Base-by-base conservation (phyloP, 2,329 filamentous ascomycete species). In the Myriosclerotinia duriaeana region DNA sequence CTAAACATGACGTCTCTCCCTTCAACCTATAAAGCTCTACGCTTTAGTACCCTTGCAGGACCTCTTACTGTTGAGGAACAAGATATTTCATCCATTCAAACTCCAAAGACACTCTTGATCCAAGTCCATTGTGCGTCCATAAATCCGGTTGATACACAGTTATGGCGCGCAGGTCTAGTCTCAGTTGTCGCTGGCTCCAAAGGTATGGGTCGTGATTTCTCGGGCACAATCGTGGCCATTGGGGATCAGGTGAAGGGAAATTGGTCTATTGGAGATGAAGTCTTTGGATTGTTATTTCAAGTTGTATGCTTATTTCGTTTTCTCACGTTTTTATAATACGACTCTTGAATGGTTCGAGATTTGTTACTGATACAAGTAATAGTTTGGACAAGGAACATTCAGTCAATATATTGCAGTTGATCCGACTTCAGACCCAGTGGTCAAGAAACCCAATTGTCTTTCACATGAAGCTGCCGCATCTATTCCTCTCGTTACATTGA, bases 391-490 rank as follows among this genome's bases (percentile, higher is more conserved):
- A 69, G 71, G 73, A n/a, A 75, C 72, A 5, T 75, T 75, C 61
- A 73, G 72, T 55, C 66, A 74, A 62, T 74, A 74, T 50, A 70
- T 75, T 26, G 70, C 67, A 42, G 36, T 75, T 30, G 70, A 75
- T 56, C 73, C 74, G 42, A 36, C 60, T 22, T 68, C 69, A 2
- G 68, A 72, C 42, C 71, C 73, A 14, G 63, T 75, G 53, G 71
- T 70, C 26, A 72, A 71, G 63, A 82, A 81, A 68, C 80, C 81
- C 0, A 72, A 71, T 14, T 76, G 74, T 38, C 65, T 82, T 6
- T 78, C 78, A 1, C 80, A 81, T 65, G 75, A 76, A 38, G 77
- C 80, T 44, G 80, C 80, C 36, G 79, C 80, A 15, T 79, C 79
- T 0, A 76, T 82, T 26, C 80, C 80, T 11, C 71, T 82, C n/a